Evolutionary conservation across 192 early-diverging fungal genomes (phyloP).

Genomic region (Funneliformis mosseae): DNA sequence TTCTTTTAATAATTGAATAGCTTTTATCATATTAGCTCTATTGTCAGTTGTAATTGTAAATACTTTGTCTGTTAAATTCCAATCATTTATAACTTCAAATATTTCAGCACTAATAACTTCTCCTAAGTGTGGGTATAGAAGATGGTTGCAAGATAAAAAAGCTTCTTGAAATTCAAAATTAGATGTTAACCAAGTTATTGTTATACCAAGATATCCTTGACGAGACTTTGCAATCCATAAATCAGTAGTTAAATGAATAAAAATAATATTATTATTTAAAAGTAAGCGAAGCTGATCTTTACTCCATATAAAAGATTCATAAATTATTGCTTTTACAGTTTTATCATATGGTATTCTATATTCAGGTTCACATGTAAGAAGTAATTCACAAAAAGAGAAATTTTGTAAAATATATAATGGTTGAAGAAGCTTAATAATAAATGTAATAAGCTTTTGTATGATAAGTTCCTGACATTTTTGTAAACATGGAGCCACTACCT

Average conservation of each 20-base stretch:
- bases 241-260: not conserved
- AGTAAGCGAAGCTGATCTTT: not conserved
- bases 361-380: not conserved
- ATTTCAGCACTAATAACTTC: no score
- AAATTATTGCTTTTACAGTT: not conserved
- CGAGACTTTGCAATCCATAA: not conserved
- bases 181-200: not conserved
- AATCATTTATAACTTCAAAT: no score
- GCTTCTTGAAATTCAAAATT: no score
- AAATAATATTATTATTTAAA: constrained; percentile 1
- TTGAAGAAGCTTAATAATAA: constrained; percentile 12
- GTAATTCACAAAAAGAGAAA: not conserved
- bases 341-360: constrained; percentile 1
- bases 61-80: no score
- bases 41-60: no score
- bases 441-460: not conserved
- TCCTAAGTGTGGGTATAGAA: no score
- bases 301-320: not conserved
- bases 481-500: not conserved
- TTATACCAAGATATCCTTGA: not conserved
- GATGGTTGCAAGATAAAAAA: no score
- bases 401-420: constrained; percentile 24
- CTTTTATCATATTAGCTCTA: no score
- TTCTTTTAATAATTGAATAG: no score
- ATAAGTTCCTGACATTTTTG: not conserved